Evolutionary conservation across 306 rosid species (phyloP).

Genomic region (Coriaria nepalensis): DNA sequence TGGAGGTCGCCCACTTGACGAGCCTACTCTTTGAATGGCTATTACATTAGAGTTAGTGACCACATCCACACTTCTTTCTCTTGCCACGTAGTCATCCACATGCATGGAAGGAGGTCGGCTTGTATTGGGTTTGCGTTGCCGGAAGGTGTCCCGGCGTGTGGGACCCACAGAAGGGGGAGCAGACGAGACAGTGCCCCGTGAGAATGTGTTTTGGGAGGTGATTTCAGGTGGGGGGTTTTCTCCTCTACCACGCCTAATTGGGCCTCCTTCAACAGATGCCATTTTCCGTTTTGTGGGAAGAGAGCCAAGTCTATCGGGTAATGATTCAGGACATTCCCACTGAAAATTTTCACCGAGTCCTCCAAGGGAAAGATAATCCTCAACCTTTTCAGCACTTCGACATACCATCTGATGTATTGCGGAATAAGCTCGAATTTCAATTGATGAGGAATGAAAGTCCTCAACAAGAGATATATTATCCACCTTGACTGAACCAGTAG

Average conservation of each 20-base stretch:
- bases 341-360: slow-evolving; percentile 65
- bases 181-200: slow-evolving; percentile 49
- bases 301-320: slow-evolving; percentile 66
- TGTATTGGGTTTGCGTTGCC: slow-evolving; percentile 98
- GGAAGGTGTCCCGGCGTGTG: slow-evolving; percentile 82
- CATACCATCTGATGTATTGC: slow-evolving; percentile 42
- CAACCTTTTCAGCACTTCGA: slow-evolving; percentile 40
- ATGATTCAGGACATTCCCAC: slow-evolving; percentile 94
- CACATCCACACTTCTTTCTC: slow-evolving; percentile 84
- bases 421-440: slow-evolving; percentile 30
- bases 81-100: slow-evolving; percentile 92
- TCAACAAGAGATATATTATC: slow-evolving; percentile 26
- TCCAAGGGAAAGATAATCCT: slow-evolving; percentile 40
- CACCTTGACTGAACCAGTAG: slow-evolving; percentile 33
- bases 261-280: slow-evolving; percentile 45
- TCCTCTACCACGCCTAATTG: slow-evolving; percentile 72
- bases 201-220: slow-evolving; percentile 45
- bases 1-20: slow-evolving; percentile 95
- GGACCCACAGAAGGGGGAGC: slow-evolving; percentile 57
- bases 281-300: slow-evolving; percentile 54
- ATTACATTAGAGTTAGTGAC: slow-evolving; percentile 62
- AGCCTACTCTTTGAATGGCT: slow-evolving; percentile 67
- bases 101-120: slow-evolving; percentile 99
- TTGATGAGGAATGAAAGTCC: slow-evolving; percentile 24
- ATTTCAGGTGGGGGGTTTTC: slow-evolving; percentile 57